phyloP scores from a whole-genome alignment of 2,329 filamentous ascomycete species.

The Raffaelea ambrosiae region DNA sequence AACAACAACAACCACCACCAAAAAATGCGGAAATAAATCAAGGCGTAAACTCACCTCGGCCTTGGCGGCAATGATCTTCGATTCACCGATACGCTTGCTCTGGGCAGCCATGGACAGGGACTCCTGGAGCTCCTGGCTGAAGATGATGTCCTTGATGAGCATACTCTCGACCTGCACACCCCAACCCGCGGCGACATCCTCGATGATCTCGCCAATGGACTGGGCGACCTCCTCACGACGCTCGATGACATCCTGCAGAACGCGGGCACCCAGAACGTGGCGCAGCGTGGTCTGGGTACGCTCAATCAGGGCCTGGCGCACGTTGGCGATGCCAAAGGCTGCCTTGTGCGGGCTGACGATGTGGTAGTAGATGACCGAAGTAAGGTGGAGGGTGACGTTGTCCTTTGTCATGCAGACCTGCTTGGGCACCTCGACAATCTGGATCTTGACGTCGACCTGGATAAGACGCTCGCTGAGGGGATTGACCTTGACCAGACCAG shows the following conservation, averaged over 20 bases:
- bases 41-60: conserved; percentile 51
- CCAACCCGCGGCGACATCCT: conserved; percentile 89
- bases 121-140: conserved; percentile 91
- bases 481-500: conserved; percentile 95
- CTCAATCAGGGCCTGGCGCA: conserved; percentile 92
- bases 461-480: conserved; percentile 83
- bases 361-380: conserved; percentile 98
- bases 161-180: conserved; percentile 95
- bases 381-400: conserved; percentile 89
- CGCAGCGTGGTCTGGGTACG: conserved; percentile 91
- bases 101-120: conserved; percentile 97
- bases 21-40: not conserved
- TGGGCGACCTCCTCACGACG: conserved; percentile 94
- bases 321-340: conserved; percentile 91
- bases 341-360: conserved; percentile 93
- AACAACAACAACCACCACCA: too few relatives aligned
- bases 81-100: conserved; percentile 96
- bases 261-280: conserved; percentile 90
- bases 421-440: conserved; percentile 93
- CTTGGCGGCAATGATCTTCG: conserved; percentile 94
- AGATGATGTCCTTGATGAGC: conserved; percentile 99
- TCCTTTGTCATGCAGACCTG: conserved; percentile 99
- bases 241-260: conserved; percentile 97
- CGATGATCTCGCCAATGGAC: conserved; percentile 94
- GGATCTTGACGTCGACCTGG: conserved; percentile 97